These are phyloP conservation scores for Astragalus membranaceus DNA, from an alignment of 306 rosid species.

Conservation along the genomic window DNA sequence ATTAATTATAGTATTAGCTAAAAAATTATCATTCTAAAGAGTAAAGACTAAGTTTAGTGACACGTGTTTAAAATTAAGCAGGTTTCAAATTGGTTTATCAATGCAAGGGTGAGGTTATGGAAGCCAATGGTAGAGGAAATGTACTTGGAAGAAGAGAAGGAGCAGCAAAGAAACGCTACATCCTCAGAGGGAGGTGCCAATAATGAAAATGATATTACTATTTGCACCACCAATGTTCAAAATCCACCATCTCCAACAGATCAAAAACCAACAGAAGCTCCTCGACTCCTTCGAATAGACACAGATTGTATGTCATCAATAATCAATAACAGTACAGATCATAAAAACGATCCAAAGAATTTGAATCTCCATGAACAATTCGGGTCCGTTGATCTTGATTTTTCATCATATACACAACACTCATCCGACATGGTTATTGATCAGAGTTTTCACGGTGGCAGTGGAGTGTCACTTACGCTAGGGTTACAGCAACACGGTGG, in stretches of 20 bases:
- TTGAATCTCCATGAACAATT: conserved; percentile 11
- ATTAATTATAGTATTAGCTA: background rate
- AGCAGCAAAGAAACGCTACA: conserved; percentile 16
- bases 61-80: conserved; percentile 21
- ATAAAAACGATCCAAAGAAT: conserved; percentile 22
- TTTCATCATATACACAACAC: conserved; percentile 49
- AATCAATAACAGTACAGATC: conserved; percentile 39
- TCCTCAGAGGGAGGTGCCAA: conserved; percentile 44
- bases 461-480: conserved; percentile 79
- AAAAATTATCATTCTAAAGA: background rate
- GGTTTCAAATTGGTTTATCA: conserved; percentile 98
- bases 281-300: conserved; percentile 53
- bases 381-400: conserved; percentile 71
- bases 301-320: conserved; percentile 72
- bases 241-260: conserved; percentile 29
- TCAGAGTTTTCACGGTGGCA: conserved; percentile 29
- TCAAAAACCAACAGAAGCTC: conserved; percentile 45
- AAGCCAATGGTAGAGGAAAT: conserved; percentile 99
- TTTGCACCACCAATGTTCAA: background rate
- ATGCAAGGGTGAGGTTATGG: conserved; percentile 95
- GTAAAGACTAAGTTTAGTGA: background rate
- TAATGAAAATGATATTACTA: conserved; percentile 6
- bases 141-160: conserved; percentile 79
- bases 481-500: conserved; percentile 82
- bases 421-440: conserved; percentile 23